Evolutionary conservation across 2,329 filamentous ascomycete genomes (phyloP), one percentile per base, ranked within the genome.

Genomic region (Parasarocladium wereldwijsianum): DNA sequence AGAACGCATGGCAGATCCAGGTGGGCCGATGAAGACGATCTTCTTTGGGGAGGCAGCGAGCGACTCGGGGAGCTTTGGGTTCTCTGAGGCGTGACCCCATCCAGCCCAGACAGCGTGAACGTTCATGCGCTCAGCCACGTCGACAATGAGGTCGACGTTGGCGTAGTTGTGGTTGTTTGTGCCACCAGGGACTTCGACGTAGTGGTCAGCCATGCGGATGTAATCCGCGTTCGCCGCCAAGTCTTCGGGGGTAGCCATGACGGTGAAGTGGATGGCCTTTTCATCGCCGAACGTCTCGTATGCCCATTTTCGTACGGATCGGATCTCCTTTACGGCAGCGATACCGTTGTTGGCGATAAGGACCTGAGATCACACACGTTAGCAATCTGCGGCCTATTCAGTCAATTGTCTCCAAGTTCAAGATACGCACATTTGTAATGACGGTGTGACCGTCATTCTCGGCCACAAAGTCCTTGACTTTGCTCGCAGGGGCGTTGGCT

Each of bases 121-220:
- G 46, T 87, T 75, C 85, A 94, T 96, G 38, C 90, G 84, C 68
- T 98, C 90, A 16, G 90, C 90, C 52, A 98, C 76, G 63, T 98
- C 90, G 42, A 98, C 90, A 57, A 98, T 98, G 52, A 98, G 69
- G 64, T 98, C 90, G 36, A 98, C 90, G 54, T 98, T 98, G 61
- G 90, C 90, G 60, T 98, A 98, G 61, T 98, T 98, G 76, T 98
- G 93, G 70, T 98, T 98, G 66, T 98, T 98, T 38, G 90, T 98
- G 51, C 90, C 90, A 50, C 90, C 90, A 19, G 90, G 90, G 37
- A 98, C 87, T 62, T 98, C 90, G 45, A 98, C 90, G 56, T 98
- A 98, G 68, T 94, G 84, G 60, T 98, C 90, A 19, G 90, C 90
- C 90, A 98, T 96, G 54, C 90, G 76, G 54, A 98, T 98, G 63